These are phyloP conservation scores for Tuber brumale DNA, from an alignment of 495 filamentous ascomycete genomes.

Conservation along the genomic window DNA sequence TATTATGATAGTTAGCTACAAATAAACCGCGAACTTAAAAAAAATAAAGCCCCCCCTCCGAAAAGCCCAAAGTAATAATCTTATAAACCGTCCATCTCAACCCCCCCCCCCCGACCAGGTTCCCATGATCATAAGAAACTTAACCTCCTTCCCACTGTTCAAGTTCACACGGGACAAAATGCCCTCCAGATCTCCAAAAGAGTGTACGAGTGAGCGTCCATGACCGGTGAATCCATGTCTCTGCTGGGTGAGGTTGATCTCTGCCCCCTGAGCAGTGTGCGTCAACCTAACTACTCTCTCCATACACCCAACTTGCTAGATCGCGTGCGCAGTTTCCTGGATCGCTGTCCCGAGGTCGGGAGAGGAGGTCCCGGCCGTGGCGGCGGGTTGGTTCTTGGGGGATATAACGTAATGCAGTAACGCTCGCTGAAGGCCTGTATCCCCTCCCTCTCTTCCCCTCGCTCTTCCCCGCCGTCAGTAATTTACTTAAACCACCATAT, in stretches of 20 bases:
- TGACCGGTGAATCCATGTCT: conserved; percentile 51
- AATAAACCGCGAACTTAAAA: no score
- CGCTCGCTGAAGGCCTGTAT: conserved; percentile 48
- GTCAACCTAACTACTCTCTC: conserved; percentile 52
- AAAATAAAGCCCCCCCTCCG: conserved; percentile 51
- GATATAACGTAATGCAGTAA: conserved; percentile 56
- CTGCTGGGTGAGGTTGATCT: conserved; percentile 50
- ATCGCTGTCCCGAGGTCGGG: no score
- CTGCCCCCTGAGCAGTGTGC: conserved; percentile 55
- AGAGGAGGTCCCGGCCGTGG: no score
- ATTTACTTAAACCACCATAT: no score
- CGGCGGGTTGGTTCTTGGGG: conserved; percentile 50
- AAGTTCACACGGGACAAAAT: conserved; percentile 47
- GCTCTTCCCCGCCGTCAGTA: conserved; percentile 29
- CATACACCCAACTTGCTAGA: no score
- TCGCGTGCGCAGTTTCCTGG: no score
- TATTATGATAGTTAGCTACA: no score
- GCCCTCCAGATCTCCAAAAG: conserved; percentile 53
- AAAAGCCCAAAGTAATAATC: conserved; percentile 50
- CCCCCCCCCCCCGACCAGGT: conserved; percentile 37
- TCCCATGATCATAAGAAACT: conserved; percentile 48
- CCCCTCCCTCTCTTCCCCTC: conserved; percentile 43
- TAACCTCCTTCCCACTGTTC: conserved; percentile 48
- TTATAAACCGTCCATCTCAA: conserved; percentile 47
- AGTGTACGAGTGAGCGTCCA: conserved; percentile 55